Conservation (phyloP, 192 early-diverging fungal species). For the Gryganskiella cystojenkinii region DNA sequence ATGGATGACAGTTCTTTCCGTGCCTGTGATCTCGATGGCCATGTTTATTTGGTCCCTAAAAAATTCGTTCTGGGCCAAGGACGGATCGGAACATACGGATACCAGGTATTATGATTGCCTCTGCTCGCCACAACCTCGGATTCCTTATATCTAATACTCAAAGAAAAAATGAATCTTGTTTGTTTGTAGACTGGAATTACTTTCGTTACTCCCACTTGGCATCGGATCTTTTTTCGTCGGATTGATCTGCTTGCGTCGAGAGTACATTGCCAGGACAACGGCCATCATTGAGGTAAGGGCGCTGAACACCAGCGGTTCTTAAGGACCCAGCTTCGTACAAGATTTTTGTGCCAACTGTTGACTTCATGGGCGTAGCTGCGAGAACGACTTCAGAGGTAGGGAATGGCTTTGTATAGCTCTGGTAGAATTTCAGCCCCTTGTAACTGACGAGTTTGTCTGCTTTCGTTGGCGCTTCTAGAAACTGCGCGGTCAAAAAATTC, state of each 20-base stretch:
- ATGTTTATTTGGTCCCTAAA: conserved; percentile 65
- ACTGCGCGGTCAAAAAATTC: conserved; percentile 33
- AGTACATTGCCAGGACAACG: conserved; percentile 60
- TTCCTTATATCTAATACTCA: too few relatives aligned
- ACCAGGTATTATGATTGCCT: too few relatives aligned
- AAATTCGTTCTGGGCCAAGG: conserved; percentile 55
- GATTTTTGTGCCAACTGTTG: background rate
- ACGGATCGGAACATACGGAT: conserved; percentile 51
- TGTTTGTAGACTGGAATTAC: conserved; percentile 52
- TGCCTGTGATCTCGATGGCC: conserved; percentile 50
- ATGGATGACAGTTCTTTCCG: conserved; percentile 58
- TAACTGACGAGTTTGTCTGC: too few relatives aligned
- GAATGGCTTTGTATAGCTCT: background rate
- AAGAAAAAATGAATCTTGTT: too few relatives aligned
- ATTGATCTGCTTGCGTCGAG: conserved; percentile 49
- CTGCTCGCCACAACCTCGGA: too few relatives aligned
- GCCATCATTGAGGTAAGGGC: conserved; percentile 61
- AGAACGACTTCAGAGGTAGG: background rate
- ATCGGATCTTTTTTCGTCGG: conserved; percentile 49
- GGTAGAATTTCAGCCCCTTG: background rate
- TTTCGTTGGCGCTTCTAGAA: conserved; percentile 15
- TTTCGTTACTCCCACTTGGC: conserved; percentile 62
- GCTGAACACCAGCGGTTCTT: background rate
- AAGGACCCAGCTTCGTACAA: background rate
- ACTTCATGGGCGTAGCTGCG: background rate